These are phyloP conservation scores for Petunia axillaris DNA, from an alignment of 257 asterid genomes.

Conservation along the genomic window DNA sequence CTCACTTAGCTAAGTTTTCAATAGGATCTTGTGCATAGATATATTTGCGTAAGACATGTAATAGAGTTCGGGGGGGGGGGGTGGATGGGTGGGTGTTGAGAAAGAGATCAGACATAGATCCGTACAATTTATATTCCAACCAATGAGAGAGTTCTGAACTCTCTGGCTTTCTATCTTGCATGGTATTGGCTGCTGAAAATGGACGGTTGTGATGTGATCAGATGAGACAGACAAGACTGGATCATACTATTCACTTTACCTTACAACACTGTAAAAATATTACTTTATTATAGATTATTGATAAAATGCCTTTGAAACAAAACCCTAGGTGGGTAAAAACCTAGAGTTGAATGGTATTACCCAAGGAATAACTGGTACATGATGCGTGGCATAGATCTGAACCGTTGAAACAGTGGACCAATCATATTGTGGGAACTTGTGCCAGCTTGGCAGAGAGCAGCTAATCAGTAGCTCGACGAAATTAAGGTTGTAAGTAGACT, in stretches of 20 bases:
- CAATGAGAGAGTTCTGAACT: constrained; percentile 59
- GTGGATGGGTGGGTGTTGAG: not conserved
- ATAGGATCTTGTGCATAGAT: constrained; percentile 23
- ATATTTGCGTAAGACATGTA: constrained; percentile 3
- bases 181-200: constrained; percentile 32
- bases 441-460: constrained; percentile 59
- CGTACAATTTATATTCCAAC: constrained; percentile 36
- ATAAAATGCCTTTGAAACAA: constrained; percentile 3
- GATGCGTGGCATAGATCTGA: constrained; percentile 29
- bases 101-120: constrained; percentile 17
- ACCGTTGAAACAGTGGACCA: constrained; percentile 43
- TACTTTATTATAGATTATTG: not conserved
- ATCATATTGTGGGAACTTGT: constrained; percentile 53
- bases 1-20: constrained; percentile 29
- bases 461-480: constrained; percentile 85
- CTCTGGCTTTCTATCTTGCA: constrained; percentile 34
- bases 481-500: constrained; percentile 69
- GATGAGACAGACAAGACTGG: constrained; percentile 29
- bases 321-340: constrained; percentile 41
- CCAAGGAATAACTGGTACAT: constrained; percentile 35
- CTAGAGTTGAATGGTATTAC: constrained; percentile 41
- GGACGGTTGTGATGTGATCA: constrained; percentile 38
- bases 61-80: not conserved
- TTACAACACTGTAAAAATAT: not conserved
- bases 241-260: constrained; percentile 33